phyloP scores from a whole-genome alignment of 495 filamentous ascomycete genomes.

The Aspergillus avenaceus region DNA sequence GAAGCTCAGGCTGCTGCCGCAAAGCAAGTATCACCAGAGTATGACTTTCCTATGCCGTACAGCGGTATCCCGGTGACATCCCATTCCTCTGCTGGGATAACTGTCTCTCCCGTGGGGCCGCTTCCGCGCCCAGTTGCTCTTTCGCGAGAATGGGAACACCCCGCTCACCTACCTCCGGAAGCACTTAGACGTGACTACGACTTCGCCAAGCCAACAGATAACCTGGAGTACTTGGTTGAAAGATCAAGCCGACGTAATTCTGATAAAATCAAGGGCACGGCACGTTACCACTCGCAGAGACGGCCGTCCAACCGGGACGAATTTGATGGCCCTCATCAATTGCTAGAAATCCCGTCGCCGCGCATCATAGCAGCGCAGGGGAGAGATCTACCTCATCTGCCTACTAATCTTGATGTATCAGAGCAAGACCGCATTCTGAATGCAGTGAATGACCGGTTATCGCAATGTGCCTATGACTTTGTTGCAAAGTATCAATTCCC shows the following conservation, averaged over 20 bases:
- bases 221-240: constrained; percentile 39
- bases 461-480: constrained; percentile 83
- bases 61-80: constrained; percentile 26
- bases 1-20: constrained; percentile 23
- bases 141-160: constrained; percentile 36
- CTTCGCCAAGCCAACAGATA: constrained; percentile 28
- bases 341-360: constrained; percentile 62
- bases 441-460: constrained; percentile 77
- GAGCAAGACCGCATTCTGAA: constrained; percentile 79
- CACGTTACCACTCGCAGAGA: constrained; percentile 59
- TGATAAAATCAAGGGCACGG: constrained; percentile 43
- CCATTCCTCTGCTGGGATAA: constrained; percentile 30
- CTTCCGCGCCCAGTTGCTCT: constrained; percentile 24
- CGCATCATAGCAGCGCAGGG: constrained; percentile 68
- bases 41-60: constrained; percentile 31
- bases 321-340: constrained; percentile 82
- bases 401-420: constrained; percentile 74
- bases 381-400: constrained; percentile 73
- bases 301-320: constrained; percentile 80
- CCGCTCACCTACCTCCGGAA: constrained; percentile 30
- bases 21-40: constrained; percentile 24
- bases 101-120: constrained; percentile 33
- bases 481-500: constrained; percentile 87
- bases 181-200: constrained; percentile 30
- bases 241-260: constrained; percentile 33